Base-by-base conservation (phyloP, 1,139 yeast genomes). In the Hansenula lynferdii region DNA sequence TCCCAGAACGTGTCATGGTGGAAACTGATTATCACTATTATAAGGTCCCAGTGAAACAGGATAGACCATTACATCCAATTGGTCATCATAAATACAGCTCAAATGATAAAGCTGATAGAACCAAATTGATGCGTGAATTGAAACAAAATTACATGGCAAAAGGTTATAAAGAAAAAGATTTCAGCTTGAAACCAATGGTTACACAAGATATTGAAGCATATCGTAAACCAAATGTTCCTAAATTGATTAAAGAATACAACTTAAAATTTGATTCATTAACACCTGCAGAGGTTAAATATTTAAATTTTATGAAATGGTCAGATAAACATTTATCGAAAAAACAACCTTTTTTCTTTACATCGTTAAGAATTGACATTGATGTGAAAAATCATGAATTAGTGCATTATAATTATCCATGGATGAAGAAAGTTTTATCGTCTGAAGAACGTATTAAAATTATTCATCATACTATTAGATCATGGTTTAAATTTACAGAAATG, bases 401-500 rank as follows among this genome's bases (percentile, higher is more conserved):
- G 49, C 77, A 72, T 49, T 60, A 69, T 35, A 68, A 70, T 27
- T 69, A 67, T 44, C 75, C 75, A n/a, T 72, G 70, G 50, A 62
- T 71, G 53, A 67, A 66, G 45, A 56, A 73, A 36, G 64, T 58
- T 38, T 63, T 70, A 16, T 54, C 69, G n/a, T 53, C 50, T 34
- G 51, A 51, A 28, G 77, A 72, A 54, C 60, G 77, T 36, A 70
- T 65, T 41, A 60, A 66, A 39, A 65, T 70, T 10, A 59, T 77
- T 44, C 80, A 75, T 43, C 78, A 73, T 44, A 55, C 77, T 61
- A 62, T 71, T 31, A 56, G 80, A 31, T 70, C 75, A 1, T 80
- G 85, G 85, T 69, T 76, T 44, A 67, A 66, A 47, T 76, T 79
- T 53, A 64, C 77, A 14, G 70, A 69, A 35, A 62, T 69, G 25